These are phyloP conservation scores for Plasmodium cynomolgi DNA, from an alignment of 169 alveolate species.

Conservation along the genomic window DNA sequence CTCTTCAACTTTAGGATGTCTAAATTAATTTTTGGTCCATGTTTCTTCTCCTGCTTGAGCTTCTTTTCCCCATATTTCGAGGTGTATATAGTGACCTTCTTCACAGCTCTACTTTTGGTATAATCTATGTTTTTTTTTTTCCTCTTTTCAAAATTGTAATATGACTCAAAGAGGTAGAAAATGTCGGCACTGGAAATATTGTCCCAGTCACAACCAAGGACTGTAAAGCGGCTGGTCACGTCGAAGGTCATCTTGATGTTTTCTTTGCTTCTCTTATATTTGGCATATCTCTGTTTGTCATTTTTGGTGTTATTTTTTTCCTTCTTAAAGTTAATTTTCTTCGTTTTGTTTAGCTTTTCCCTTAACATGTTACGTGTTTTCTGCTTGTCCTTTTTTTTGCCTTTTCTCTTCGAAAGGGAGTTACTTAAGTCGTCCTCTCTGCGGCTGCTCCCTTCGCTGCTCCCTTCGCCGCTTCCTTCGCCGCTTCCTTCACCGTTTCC, in stretches of 20 bases:
- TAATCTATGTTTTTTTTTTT: constrained; percentile 80
- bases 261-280: constrained; percentile 63
- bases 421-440: background rate
- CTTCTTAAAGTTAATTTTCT: constrained; percentile 40
- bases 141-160: constrained; percentile 82
- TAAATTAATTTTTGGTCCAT: constrained; percentile 92
- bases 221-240: constrained; percentile 94
- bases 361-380: background rate
- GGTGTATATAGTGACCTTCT: constrained; percentile 93
- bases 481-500: background rate
- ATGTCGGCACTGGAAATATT: constrained; percentile 94
- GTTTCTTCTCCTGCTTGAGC: constrained; percentile 90
- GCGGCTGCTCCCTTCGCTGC: background rate
- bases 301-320: constrained; percentile 36
- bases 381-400: constrained; percentile 18
- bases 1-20: background rate
- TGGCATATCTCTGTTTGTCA: constrained; percentile 3
- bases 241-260: constrained; percentile 29
- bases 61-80: constrained; percentile 95
- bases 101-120: constrained; percentile 86
- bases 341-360: constrained; percentile 11
- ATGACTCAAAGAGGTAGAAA: constrained; percentile 91
- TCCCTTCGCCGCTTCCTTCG: background rate
- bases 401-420: background rate
- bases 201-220: constrained; percentile 98